Evolutionary conservation across 73 alveolate genomes (phyloP), one percentile per base, ranked within the genome.

Genomic region (Paramecium pentaurelia): DNA sequence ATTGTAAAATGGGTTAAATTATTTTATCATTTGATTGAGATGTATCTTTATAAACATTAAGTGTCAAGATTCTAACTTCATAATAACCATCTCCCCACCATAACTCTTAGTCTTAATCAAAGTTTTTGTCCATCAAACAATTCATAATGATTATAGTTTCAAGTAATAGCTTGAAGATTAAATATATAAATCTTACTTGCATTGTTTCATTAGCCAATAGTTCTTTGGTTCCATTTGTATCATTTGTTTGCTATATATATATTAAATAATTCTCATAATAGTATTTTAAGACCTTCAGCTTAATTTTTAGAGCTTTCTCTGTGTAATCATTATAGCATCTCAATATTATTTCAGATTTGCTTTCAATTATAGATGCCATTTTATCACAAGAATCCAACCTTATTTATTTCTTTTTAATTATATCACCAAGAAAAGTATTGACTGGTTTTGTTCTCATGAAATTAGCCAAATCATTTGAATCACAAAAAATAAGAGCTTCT

Each of bases 111-210:
- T 80, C 91, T 44, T 80, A 16, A 42, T 80, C 75, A 16, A 80
- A 80, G 54, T 80, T 80, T 47, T 47, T 40, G n/a, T 80, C 91
- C 91, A 80, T 80, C 18, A 80, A 45, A 80, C 91, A 80, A 45
- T 80, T 80, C 6, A 80, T 34, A 20, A 80, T 80, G 38, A 80
- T 80, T n/a, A 47, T 45, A 3, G 75, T 49, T 12, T 80, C 91
- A 6, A 80, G 32, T 7, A 49, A 45, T 20, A 80, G 49, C 91
- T 80, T 38, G 27, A 22, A 4, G 4, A 12, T 49, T 44, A 27
- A 45, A 18, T 18, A 16, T 27, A 20, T 40, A n/a, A 38, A 20
- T 44, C 16, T 22, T 80, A 80, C 91, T 49, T 32, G 51, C 27
- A 7, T 45, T 2, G 91, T 80, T 27, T 80, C 47, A 18, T 22